A percentile compares a stretch with the other conserved stretches of the same genome.
Evolutionary conservation across 331 rosid species (phyloP).

Genomic region (Malus hybrid): DNA sequence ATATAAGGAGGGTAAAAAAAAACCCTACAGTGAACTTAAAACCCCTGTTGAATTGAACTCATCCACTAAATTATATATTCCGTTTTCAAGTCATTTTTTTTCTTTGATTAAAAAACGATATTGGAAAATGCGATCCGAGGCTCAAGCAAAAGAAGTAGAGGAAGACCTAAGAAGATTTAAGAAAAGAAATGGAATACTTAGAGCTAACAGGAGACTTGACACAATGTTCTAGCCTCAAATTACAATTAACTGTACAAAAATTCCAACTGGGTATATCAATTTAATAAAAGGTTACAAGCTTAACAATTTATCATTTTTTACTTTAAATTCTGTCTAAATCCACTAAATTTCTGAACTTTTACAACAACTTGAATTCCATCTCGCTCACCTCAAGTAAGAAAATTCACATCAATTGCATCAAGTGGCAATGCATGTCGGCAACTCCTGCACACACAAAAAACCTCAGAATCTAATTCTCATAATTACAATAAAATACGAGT

Average conservation of each 20-base stretch:
- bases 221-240: neutral
- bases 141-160: too few species aligned
- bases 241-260: neutral
- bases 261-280: neutral
- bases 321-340: neutral
- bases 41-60: neutral
- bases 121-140: too few species aligned
- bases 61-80: neutral
- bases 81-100: too few species aligned
- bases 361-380: neutral
- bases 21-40: neutral
- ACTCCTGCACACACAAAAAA: slow-evolving; percentile 2
- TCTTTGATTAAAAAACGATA: too few species aligned
- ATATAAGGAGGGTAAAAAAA: neutral
- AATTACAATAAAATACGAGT: neutral
- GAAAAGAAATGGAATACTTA: too few species aligned
- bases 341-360: neutral
- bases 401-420: neutral
- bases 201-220: neutral
- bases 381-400: neutral
- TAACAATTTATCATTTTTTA: neutral
- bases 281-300: neutral
- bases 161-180: too few species aligned
- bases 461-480: neutral
- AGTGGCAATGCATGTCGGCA: neutral